Percentiles rank a stretch among this genome's conserved stretches.
Conservation (phyloP, 305 asterid species). For the Fraxinus greggii region DNA sequence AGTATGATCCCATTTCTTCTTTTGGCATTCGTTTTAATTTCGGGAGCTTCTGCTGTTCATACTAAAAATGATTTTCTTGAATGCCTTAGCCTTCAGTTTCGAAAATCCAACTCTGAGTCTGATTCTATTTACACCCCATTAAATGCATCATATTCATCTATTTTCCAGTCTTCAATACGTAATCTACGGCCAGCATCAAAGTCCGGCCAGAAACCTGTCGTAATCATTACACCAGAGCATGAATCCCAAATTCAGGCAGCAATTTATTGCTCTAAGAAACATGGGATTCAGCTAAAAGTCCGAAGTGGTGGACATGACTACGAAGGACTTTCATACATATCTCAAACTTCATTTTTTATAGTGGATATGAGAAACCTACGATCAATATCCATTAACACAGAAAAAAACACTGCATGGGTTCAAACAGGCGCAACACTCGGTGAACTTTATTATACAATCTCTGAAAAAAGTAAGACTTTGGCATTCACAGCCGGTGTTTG, state of each 20-base stretch:
- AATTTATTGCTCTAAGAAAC: not conserved
- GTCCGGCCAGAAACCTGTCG: slow-evolving; percentile 14
- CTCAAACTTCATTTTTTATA: slow-evolving; percentile 18
- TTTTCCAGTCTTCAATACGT: not conserved
- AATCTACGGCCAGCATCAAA: slow-evolving; percentile 15
- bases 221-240: slow-evolving; percentile 31
- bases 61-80: slow-evolving; percentile 19
- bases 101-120: not conserved
- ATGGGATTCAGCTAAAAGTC: not conserved
- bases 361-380: slow-evolving; percentile 18
- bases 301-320: not conserved
- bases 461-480: not conserved
- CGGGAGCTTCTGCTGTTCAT: slow-evolving; percentile 18
- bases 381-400: not conserved
- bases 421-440: not conserved
- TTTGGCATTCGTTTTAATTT: not conserved
- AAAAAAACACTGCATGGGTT: not conserved
- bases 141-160: not conserved
- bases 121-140: not conserved
- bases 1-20: not conserved
- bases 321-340: not conserved
- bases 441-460: not conserved
- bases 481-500: not conserved
- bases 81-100: slow-evolving; percentile 20
- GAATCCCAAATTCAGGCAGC: slow-evolving; percentile 29